Base-by-base conservation (phyloP, 140 eudicot genomes). In the Cichorium intybus region DNA sequence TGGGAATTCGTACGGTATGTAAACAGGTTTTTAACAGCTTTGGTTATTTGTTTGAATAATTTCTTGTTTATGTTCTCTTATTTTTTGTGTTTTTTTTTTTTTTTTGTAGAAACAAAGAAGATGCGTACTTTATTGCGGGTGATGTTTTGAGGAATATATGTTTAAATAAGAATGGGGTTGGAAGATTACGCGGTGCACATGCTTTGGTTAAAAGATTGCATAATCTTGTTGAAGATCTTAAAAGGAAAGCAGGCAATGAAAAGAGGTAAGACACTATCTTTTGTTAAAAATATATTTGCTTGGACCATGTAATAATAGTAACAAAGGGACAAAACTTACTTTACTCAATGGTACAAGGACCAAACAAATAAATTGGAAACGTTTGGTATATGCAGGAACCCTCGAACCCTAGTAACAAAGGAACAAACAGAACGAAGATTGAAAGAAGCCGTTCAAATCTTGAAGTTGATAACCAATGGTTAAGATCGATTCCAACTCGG, bases 71-170 rank as follows among this genome's bases (percentile, higher is more conserved):
- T 4, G n/a, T 41, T 22, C 29, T 10, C 18, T 37, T 52, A 7
- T 1, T 27, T 33, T 18, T 48, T 14, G 0, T 18, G 5, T 11
- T 35, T 1, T 4, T 22, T 7, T 50, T 16, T 15, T 18, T 20
- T 33, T 67, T 24, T 56, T 63, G 65, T 81, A 92, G 99, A 55
- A 92, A 92, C 85, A 92, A 88, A 77, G 96, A 85, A 69, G 98
- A 92, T 18, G 80, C 81, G 0, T 88, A 70, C 63, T 88, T 81
- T 68, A 81, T 92, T 75, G 96, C 96, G 7, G 75, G 84, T 41
- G 95, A 85, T 52, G 81, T 92, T 61, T 47, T 92, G 66, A 71
- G 77, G 81, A 83, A 72, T 39, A 80, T 88, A 31, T 88, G 96
- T 60, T 52, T 55, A 5, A 66, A 63, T 37, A 56, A 63, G 56